A percentile compares a stretch with the other conserved stretches of the same genome.
These are phyloP conservation scores for Lentinula edodes DNA, from an alignment of 768 basidiomycete genomes.

Conservation along the genomic window DNA sequence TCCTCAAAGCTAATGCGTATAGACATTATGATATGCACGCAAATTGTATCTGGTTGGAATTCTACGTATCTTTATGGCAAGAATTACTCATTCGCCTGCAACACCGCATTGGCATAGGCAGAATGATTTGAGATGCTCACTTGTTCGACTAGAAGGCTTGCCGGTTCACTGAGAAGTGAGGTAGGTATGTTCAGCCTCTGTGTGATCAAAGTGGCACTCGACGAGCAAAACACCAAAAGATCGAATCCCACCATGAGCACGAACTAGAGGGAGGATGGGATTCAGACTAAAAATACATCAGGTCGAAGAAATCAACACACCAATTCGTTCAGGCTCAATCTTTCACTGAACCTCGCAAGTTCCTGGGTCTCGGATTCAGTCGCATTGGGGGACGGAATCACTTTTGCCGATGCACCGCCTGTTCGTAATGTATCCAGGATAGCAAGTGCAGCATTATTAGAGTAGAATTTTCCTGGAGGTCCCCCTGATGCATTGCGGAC, in stretches of 20 bases:
- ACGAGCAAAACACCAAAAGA: conserved; percentile 56
- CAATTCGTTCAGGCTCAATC: conserved; percentile 47
- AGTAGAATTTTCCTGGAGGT: conserved; percentile 60
- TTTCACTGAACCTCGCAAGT: conserved; percentile 43
- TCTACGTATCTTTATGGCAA: too few relatives aligned
- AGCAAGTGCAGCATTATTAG: conserved; percentile 35
- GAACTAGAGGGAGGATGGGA: conserved; percentile 35
- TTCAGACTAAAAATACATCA: neutral
- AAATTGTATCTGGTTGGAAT: too few relatives aligned
- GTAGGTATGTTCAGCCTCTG: conserved; percentile 48
- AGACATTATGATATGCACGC: too few relatives aligned
- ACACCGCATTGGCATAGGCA: conserved; percentile 52
- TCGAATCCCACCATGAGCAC: conserved; percentile 45
- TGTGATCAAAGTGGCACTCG: conserved; percentile 37
- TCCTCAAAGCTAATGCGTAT: too few relatives aligned
- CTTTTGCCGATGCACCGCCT: conserved; percentile 44
- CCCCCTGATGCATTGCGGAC: conserved; percentile 30
- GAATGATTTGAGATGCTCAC: conserved; percentile 54
- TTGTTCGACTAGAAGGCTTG: conserved; percentile 45
- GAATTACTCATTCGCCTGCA: conserved; percentile 30
- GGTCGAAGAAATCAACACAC: conserved; percentile 25
- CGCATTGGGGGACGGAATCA: conserved; percentile 33
- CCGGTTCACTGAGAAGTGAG: conserved; percentile 35
- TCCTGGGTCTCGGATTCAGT: conserved; percentile 36
- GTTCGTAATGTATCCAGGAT: conserved; percentile 50